Percentiles rank a stretch among this genome's conserved stretches.
phyloP scores from a whole-genome alignment of 164 flowering plant genomes.

The Santalum album region DNA sequence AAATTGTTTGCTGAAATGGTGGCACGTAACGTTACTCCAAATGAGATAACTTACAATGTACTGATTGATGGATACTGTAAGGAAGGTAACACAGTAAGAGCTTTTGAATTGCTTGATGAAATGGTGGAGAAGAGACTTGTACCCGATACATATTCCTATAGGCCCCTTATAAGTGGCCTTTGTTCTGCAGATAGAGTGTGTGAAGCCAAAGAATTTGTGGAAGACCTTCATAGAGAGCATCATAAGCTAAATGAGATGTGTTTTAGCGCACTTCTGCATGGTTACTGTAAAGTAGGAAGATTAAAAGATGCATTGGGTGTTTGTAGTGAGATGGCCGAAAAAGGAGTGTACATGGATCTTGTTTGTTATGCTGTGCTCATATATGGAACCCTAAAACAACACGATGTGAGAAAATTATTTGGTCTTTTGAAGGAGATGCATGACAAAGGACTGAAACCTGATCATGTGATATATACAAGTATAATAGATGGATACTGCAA shows the following conservation, averaged over 20 bases:
- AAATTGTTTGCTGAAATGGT: constrained; percentile 54
- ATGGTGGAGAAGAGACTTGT: constrained; percentile 60
- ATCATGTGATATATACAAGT: constrained; percentile 61
- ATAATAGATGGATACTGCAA: constrained; percentile 62
- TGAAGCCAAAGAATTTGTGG: constrained; percentile 69
- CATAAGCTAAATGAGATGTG: constrained; percentile 65
- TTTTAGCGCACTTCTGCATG: constrained; percentile 58
- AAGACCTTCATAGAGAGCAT: constrained; percentile 46
- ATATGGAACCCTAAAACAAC: constrained; percentile 39
- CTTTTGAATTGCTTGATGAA: constrained; percentile 63
- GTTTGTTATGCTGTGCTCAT: constrained; percentile 72
- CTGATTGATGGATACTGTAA: constrained; percentile 76
- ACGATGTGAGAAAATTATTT: constrained; percentile 23
- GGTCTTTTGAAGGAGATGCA: constrained; percentile 54
- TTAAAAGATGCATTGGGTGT: constrained; percentile 49
- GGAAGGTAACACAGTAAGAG: constrained; percentile 54
- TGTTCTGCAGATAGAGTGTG: constrained; percentile 57
- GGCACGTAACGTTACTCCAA: constrained; percentile 39
- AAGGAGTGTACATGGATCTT: constrained; percentile 62
- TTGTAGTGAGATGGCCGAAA: constrained; percentile 52
- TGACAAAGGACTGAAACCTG: constrained; percentile 52
- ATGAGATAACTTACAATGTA: constrained; percentile 82
- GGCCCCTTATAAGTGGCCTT: constrained; percentile 73
- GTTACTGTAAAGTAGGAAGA: constrained; percentile 73
- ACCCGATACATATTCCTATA: constrained; percentile 79